These are phyloP conservation scores for Ceratobasidium theobromae DNA, from an alignment of 1,284 basidiomycete species.

Conservation along the genomic window DNA sequence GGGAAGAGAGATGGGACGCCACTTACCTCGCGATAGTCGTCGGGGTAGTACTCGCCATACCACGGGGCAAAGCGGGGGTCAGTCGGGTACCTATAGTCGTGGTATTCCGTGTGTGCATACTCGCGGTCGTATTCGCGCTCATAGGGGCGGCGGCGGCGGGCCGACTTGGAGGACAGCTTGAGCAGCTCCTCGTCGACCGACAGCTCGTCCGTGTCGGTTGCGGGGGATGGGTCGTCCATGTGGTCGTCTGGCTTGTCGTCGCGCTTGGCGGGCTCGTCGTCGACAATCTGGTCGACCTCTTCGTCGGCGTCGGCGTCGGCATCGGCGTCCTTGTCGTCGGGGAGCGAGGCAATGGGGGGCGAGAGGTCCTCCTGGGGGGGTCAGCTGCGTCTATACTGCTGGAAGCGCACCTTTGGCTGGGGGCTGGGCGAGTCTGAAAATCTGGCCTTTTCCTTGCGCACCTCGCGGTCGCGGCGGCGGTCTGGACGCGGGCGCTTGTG, in stretches of 20 bases:
- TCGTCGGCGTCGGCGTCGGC: constrained; percentile 48
- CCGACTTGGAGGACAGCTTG: constrained; percentile 10
- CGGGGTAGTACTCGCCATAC: neutral
- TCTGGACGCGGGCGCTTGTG: constrained; percentile 11
- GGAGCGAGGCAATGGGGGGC: constrained; percentile 39
- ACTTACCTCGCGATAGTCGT: neutral
- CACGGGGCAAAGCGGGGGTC: neutral
- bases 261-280: constrained; percentile 42
- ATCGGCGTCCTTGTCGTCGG: constrained; percentile 54
- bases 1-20: too few species aligned
- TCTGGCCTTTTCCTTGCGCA: constrained; percentile 17
- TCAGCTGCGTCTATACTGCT: too few species aligned
- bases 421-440: constrained; percentile 22
- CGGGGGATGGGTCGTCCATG: constrained; percentile 12
- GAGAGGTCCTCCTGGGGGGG: neutral
- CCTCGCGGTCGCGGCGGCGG: constrained; percentile 14
- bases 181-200: constrained; percentile 23
- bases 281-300: constrained; percentile 62
- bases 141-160: neutral
- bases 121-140: neutral
- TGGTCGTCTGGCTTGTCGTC: neutral
- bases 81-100: neutral
- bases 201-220: constrained; percentile 25
- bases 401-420: constrained; percentile 10
- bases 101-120: neutral